Percentiles rank a stretch among this genome's conserved stretches.
Evolutionary conservation across 768 basidiomycete species (phyloP).

Genomic region (Lactarius tabidus): DNA sequence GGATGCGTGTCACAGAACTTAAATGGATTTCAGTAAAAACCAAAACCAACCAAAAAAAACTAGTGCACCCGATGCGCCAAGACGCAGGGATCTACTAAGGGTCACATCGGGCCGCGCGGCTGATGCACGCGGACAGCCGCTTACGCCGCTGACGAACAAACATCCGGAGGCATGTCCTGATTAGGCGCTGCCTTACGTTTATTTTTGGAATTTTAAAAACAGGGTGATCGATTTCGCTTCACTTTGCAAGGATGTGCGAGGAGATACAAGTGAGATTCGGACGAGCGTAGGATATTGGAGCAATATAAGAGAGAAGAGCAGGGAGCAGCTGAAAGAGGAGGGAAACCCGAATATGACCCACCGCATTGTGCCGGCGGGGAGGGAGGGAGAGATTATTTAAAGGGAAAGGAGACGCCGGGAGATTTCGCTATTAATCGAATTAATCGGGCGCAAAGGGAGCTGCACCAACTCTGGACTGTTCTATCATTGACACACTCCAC

Average conservation of each 20-base stretch:
- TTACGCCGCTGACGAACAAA: not conserved
- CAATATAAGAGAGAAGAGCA: not conserved
- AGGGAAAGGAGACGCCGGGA: not conserved
- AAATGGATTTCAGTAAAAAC: not conserved
- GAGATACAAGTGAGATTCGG: not conserved
- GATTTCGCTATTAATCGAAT: not conserved
- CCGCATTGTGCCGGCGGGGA: not conserved
- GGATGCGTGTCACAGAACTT: no score
- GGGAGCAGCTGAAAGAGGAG: not conserved
- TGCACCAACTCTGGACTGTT: not conserved
- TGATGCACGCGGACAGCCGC: not conserved
- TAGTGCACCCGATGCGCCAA: not conserved
- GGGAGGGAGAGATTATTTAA: not conserved
- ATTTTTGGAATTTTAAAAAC: not conserved
- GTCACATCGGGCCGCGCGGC: not conserved
- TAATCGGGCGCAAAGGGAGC: not conserved
- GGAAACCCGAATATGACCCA: not conserved
- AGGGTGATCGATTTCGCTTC: not conserved
- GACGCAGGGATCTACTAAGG: not conserved
- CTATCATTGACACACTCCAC: constrained; percentile 2
- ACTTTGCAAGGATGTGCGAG: not conserved
- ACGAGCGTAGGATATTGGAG: not conserved
- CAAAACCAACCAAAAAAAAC: not conserved
- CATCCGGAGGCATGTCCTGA: not conserved
- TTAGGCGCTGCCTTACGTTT: not conserved